Percentiles rank a stretch among this genome's conserved stretches.
Conservation (phyloP, 2,329 filamentous ascomycete species). For the Ophiosphaerella narmari region DNA sequence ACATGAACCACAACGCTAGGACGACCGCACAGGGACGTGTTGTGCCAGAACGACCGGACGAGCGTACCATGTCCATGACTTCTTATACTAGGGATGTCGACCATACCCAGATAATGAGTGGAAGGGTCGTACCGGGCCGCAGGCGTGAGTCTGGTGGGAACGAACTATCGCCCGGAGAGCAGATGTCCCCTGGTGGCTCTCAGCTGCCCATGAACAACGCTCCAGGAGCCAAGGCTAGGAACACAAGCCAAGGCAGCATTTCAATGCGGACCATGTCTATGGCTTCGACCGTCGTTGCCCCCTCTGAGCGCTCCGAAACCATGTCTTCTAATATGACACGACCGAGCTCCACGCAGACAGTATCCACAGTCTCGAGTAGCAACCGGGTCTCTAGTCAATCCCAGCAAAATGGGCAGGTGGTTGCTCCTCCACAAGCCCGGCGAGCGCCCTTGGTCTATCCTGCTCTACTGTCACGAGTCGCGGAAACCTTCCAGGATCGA, state of each 20-base stretch:
- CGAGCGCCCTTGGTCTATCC: constrained; percentile 89
- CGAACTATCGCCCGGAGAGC: constrained; percentile 26
- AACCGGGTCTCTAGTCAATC: constrained; percentile 53
- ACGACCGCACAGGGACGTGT: constrained; percentile 91
- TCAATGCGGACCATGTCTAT: constrained; percentile 78
- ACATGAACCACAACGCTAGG: constrained; percentile 68
- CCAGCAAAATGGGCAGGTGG: constrained; percentile 38
- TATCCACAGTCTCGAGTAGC: constrained; percentile 25
- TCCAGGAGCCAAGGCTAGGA: constrained; percentile 41
- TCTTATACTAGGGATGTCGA: constrained; percentile 77
- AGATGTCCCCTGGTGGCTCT: constrained; percentile 23
- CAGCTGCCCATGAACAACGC: constrained; percentile 27
- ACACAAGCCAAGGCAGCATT: constrained; percentile 43
- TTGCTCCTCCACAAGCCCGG: constrained; percentile 58
- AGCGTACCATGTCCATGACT: constrained; percentile 95
- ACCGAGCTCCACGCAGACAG: constrained; percentile 43
- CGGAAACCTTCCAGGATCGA: constrained; percentile 87
- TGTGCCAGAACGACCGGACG: constrained; percentile 88
- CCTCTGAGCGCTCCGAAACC: constrained; percentile 66
- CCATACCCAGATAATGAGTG: constrained; percentile 87
- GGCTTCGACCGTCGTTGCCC: constrained; percentile 77
- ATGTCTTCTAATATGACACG: constrained; percentile 56
- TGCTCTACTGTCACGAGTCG: constrained; percentile 88
- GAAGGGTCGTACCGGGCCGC: constrained; percentile 83
- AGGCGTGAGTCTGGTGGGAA: constrained; percentile 59